phyloP scores from a whole-genome alignment of 352 stramenopile genomes.

The Phytophthora pini region DNA sequence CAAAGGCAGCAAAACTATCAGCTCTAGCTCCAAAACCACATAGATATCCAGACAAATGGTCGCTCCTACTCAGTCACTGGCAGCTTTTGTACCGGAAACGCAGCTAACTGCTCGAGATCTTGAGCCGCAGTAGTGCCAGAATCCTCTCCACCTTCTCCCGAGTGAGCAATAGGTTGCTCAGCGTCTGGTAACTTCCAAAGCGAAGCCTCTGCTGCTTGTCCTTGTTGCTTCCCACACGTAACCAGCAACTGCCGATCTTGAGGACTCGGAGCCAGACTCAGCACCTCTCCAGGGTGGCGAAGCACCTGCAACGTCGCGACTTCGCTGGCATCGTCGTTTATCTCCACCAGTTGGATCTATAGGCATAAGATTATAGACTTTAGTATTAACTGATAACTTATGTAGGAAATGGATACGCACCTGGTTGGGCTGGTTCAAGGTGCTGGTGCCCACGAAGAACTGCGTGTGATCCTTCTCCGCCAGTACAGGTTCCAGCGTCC shows the following conservation, averaged over 20 bases:
- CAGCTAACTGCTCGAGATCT: slow-evolving; percentile 43
- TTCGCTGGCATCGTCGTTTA: slow-evolving; percentile 48
- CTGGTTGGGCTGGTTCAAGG: slow-evolving; percentile 73
- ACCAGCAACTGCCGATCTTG: slow-evolving; percentile 56
- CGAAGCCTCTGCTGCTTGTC: slow-evolving; percentile 41
- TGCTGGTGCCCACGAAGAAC: slow-evolving; percentile 74
- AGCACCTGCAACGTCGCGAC: slow-evolving; percentile 52
- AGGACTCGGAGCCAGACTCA: slow-evolving; percentile 58
- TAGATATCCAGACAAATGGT: neutral
- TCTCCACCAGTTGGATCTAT: slow-evolving; percentile 71
- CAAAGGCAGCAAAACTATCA: neutral
- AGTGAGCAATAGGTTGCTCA: slow-evolving; percentile 5
- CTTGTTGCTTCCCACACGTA: slow-evolving; percentile 56
- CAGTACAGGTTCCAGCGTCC: slow-evolving; percentile 71
- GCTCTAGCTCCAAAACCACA: neutral
- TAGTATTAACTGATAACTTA: neutral
- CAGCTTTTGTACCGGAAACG: slow-evolving; percentile 53
- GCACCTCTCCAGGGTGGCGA: slow-evolving; percentile 52
- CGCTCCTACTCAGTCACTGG: slow-evolving; percentile 49
- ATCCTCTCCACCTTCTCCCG: slow-evolving; percentile 14
- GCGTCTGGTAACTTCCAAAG: slow-evolving; percentile 56
- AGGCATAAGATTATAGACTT: slow-evolving; percentile 16
- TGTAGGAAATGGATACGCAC: slow-evolving; percentile 22
- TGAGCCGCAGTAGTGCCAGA: slow-evolving; percentile 5
- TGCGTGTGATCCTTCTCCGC: slow-evolving; percentile 65